A percentile compares a stretch with the other conserved stretches of the same genome.
These are phyloP conservation scores for Lentinula sp. DNA, from an alignment of 768 basidiomycete species.

Conservation along the genomic window DNA sequence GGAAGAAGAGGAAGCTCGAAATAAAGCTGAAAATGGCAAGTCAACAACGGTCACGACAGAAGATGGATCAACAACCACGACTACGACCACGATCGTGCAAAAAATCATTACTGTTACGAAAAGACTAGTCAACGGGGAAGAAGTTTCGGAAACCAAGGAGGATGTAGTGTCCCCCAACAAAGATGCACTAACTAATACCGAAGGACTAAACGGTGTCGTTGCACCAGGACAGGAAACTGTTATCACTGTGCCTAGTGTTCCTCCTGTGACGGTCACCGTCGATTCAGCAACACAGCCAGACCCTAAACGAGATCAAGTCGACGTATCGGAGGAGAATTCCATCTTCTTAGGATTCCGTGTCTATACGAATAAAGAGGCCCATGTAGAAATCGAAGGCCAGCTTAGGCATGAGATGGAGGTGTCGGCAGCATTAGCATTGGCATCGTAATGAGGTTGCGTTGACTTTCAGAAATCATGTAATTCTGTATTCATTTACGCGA, in stretches of 20 bases:
- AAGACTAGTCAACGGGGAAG: background rate
- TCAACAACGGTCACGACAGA: background rate
- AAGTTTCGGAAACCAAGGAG: background rate
- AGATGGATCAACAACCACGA: background rate
- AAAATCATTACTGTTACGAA: background rate
- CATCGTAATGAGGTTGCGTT: background rate
- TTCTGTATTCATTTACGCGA: too few relatives aligned
- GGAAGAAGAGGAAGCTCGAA: background rate
- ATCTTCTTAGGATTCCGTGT: constrained; percentile 4
- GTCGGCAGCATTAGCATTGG: background rate
- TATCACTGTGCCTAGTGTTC: background rate
- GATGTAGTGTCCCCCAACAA: background rate
- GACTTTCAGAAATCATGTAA: too few relatives aligned
- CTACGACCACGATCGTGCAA: background rate
- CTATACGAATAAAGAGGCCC: constrained; percentile 3
- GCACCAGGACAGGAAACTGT: background rate
- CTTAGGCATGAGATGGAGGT: constrained; percentile 5
- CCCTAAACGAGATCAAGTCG: background rate
- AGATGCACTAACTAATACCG: background rate
- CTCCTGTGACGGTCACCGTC: background rate
- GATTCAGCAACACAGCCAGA: background rate
- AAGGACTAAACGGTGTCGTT: too few relatives aligned
- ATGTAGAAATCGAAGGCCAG: constrained; percentile 2
- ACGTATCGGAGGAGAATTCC: constrained; percentile 4
- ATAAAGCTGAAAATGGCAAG: background rate